Evolutionary conservation across 2,329 filamentous ascomycete species (phyloP), one percentile per base, ranked within the genome.

Genomic region (Bipolaris sorokiniana): DNA sequence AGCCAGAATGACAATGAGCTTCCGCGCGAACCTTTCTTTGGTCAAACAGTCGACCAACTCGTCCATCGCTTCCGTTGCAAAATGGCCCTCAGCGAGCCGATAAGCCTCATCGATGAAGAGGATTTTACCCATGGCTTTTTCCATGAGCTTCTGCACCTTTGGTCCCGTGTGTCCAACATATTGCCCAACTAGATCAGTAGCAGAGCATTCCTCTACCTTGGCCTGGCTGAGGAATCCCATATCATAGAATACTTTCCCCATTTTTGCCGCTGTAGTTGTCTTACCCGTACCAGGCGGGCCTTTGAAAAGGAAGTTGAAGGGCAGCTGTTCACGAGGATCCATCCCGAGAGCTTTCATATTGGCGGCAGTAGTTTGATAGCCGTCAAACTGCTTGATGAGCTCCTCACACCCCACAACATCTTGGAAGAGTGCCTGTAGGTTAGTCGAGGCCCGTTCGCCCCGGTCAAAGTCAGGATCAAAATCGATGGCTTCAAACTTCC

Each of bases 51-150:
- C 82, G 1, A 84, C 82, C 3, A 84, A 63, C 64, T 84, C 81
- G 41, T 83, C 79, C 67, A 83, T 79, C 0, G 82, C 82, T 64
- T 84, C 82, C 42, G 83, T 82, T 0, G 84, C 86, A 63, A 85
- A 91, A 0, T 68, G 66, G 0, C 84, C 85, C 1, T 84, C 82
- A 0, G 77, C 79, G 1, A 91, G 81, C 0, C 88, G 81, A 62
- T 91, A 91, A 0, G 89, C 89, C 69, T 91, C 88, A 54, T 92
- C 89, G 7, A 92, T 83, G 60, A 92, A 87, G 0, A 92, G 79
- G 0, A 92, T 86, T 31, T 83, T 84, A 0, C 90, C 89, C 0
- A 91, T 79, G 0, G 84, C 85, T 36, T 80, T 83, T 51, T 90
- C 86, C 0, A 92, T 74, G 0, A 84, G 73, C 33, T 83, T 78